Percentiles rank a stretch among this genome's conserved stretches.
Evolutionary conservation across 768 basidiomycete species (phyloP).

Genomic region (Leccinum disarticulatum): DNA sequence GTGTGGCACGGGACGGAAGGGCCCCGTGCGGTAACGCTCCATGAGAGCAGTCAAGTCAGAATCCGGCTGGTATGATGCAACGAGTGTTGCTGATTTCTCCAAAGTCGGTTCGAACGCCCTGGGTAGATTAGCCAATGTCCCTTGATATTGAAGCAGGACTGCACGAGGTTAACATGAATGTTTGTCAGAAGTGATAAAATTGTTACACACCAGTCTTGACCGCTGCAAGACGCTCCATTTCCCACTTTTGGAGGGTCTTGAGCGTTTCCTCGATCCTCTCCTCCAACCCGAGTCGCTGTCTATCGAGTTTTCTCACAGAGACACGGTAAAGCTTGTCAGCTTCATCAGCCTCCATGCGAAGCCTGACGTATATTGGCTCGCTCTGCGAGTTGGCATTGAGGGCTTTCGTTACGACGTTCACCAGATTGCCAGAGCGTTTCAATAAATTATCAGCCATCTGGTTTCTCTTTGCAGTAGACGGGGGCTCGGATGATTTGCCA

Average conservation of each 20-base stretch:
- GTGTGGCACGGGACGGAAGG: conserved; percentile 84
- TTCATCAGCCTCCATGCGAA: conserved; percentile 75
- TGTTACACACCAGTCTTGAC: conserved; percentile 71
- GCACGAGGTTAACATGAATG: background rate
- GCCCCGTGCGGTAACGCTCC: conserved; percentile 90
- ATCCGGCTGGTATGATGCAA: conserved; percentile 86
- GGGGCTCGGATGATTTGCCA: conserved; percentile 25
- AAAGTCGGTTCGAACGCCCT: conserved; percentile 62
- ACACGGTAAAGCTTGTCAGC: conserved; percentile 80
- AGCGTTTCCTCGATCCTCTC: conserved; percentile 83
- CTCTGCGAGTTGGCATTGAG: conserved; percentile 45
- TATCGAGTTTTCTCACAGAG: conserved; percentile 78
- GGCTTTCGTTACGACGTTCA: conserved; percentile 72
- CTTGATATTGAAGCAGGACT: conserved; percentile 88
- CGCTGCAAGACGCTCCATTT: conserved; percentile 76
- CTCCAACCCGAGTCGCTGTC: conserved; percentile 82
- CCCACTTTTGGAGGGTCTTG: conserved; percentile 81
- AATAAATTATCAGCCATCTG: conserved; percentile 55
- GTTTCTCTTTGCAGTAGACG: conserved; percentile 27
- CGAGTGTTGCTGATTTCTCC: conserved; percentile 70
- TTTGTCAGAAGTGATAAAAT: background rate
- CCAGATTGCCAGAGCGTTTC: conserved; percentile 68
- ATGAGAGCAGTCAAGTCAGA: conserved; percentile 84
- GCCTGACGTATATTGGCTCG: conserved; percentile 69
- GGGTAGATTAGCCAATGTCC: conserved; percentile 70